Evolutionary conservation across 2,329 filamentous ascomycete species (phyloP), one percentile per base, ranked within the genome.

Genomic region (Verticillium albo-atrum): DNA sequence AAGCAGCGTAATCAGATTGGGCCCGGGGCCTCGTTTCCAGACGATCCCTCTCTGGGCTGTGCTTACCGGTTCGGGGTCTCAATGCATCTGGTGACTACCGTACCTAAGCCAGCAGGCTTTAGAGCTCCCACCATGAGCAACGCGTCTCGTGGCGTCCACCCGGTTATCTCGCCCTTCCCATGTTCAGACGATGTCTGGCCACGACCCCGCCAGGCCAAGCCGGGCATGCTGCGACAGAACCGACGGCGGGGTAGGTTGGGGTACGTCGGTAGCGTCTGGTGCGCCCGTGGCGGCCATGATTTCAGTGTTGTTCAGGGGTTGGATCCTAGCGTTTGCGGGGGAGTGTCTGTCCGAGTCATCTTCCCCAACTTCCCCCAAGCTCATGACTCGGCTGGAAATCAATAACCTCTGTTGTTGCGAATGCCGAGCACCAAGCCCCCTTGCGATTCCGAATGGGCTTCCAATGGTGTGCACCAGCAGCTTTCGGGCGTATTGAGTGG

Each of bases 371-470:
- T 17, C 4, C 54, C 20, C 54, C 4, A 35, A 26, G 20, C 9
- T 15, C 30, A 35, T 55, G 54, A 55, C 54, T 55, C 54, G 54
- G 15, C 23, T 27, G 23, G 54, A 55, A 55, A 55, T 55, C 54
- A 27, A 55, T 55, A 55, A 55, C 54, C 54, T 50, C 42, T 23
- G 42, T 10, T 23, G 5, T 14, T 50, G 42, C 2, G 34, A 15
- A 4, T 4, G 34, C 34, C 34, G 34, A 17, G 14, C 6, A n/a
- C 12, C 34, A 37, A 14, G 34, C 30, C 30, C 28, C 30, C 17
- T 37, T 15, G 15, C 14, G 9, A 37, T 12, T 17, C 14, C 34
- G 34, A 37, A n/a, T 12, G 34, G 14, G n/a, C 20, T 23, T 9
- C 7, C 6, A 20, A 6, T 50, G 42, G 42, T 10, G 9, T 12